Percentiles rank a stretch among this genome's conserved stretches.
phyloP scores from a whole-genome alignment of 805 yeast genomes.

The Hanseniaspora guilliermondii region DNA sequence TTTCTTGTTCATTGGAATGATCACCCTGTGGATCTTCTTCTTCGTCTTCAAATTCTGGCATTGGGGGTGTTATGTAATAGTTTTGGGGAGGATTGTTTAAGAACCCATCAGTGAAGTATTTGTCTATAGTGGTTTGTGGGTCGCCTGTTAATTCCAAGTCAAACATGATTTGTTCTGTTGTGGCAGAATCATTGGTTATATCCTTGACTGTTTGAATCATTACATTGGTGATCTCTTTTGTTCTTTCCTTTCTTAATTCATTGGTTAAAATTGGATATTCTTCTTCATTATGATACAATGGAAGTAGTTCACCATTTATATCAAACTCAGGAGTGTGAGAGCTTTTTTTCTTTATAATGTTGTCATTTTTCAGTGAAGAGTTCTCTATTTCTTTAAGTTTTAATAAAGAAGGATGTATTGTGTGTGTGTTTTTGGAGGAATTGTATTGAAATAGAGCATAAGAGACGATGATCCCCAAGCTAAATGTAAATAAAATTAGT shows the following conservation, averaged over 20 bases:
- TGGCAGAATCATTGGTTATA: neutral
- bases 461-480: neutral
- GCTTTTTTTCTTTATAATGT: neutral
- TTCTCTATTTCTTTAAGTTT: constrained; percentile 5
- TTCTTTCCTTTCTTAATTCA: constrained; percentile 3
- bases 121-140: constrained; percentile 68
- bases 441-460: neutral
- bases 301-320: neutral
- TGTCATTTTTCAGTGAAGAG: neutral
- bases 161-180: constrained; percentile 51
- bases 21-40: neutral
- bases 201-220: constrained; percentile 7
- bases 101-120: constrained; percentile 47
- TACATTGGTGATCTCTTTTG: neutral
- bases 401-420: constrained; percentile 7
- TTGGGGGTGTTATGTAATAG: constrained; percentile 19
- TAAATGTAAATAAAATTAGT: neutral
- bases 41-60: constrained; percentile 3
- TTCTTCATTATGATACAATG: constrained; percentile 2
- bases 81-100: constrained; percentile 45
- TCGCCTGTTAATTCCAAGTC: constrained; percentile 69
- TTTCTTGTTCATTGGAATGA: constrained; percentile 6
- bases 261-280: neutral
- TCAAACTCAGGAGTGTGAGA: neutral
- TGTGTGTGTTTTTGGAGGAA: neutral